Evolutionary conservation across 2,329 filamentous ascomycete genomes (phyloP), one percentile per base, ranked within the genome.

Genomic region (Fusarium chlamydosporum): DNA sequence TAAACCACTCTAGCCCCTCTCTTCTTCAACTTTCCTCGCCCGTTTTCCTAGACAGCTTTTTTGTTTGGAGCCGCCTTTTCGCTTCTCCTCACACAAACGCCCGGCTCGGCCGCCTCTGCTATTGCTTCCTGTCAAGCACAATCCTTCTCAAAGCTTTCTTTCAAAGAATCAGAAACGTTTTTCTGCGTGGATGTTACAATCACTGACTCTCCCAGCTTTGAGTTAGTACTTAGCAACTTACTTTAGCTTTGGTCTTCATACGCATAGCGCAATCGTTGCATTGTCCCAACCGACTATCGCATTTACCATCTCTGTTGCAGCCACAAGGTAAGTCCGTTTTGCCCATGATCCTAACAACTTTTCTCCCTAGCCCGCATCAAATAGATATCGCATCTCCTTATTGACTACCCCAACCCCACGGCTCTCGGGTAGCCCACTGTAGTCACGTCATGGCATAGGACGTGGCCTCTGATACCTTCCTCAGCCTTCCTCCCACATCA

Each of bases 1-100:
- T 78, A 76, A 77, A 73, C 70, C 72, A 65, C 61, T 67, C 41
- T 54, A 67, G 20, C 47, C 65, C 65, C 54, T 50, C 47, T 60
- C 65, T 66, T 57, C 69, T 72, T 71, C 61, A 62, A 68, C 59
- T 63, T 62, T 62, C 68, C 51, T 56, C 42, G 34, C 53, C 57
- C 29, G 35, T 67, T 56, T 63, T 54, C 66, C 35, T 63, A 41
- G 57, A 63, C 66, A 68, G 63, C 60, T 61, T 60, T 67, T 55
- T 72, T 42, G 50, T 59, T 56, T 65, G 45, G 54, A 61, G 60
- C 63, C 60, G 61, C 72, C 61, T 58, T 57, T 56, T 67, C 40
- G 56, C 62, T 70, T 70, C 65, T 74, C 68, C 65, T 71, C 65
- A 57, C 62, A 65, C 61, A 64, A 64, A 56, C 53, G 43, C 65